phyloP scores from a whole-genome alignment of 2,329 filamentous ascomycete species.

The Sclerotinia minor region DNA sequence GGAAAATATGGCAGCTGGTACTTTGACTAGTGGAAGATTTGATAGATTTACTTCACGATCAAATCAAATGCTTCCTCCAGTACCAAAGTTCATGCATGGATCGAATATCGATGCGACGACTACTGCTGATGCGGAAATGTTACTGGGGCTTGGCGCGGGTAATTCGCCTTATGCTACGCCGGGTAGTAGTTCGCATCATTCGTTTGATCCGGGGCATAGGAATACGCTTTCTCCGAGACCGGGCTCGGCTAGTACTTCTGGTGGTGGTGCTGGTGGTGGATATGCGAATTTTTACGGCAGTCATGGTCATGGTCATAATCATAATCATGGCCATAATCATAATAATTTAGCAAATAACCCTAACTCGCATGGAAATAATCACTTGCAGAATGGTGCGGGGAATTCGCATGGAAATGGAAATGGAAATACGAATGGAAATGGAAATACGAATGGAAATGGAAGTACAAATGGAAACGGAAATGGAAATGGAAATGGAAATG shows the following conservation, averaged over 20 bases:
- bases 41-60: constrained; percentile 28
- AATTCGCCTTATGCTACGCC: constrained; percentile 45
- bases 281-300: background rate
- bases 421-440: too few relatives aligned
- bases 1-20: constrained; percentile 46
- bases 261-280: background rate
- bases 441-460: too few relatives aligned
- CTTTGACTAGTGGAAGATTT: constrained; percentile 45
- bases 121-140: constrained; percentile 49
- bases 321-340: background rate
- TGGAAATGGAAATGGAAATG: constrained; percentile 25
- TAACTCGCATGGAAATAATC: too few relatives aligned
- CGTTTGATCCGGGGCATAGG: constrained; percentile 26
- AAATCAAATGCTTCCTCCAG: constrained; percentile 38
- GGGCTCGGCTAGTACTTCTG: background rate
- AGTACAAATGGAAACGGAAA: constrained; percentile 16
- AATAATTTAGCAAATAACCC: too few relatives aligned
- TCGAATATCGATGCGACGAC: constrained; percentile 41
- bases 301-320: background rate
- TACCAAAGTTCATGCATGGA: constrained; percentile 41
- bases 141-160: constrained; percentile 48
- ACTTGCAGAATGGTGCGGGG: too few relatives aligned
- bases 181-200: constrained; percentile 26
- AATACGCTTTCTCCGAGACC: constrained; percentile 19
- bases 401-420: too few relatives aligned